Conservation (phyloP, 2,329 filamentous ascomycete genomes). For the Coleophoma cylindrospora region DNA sequence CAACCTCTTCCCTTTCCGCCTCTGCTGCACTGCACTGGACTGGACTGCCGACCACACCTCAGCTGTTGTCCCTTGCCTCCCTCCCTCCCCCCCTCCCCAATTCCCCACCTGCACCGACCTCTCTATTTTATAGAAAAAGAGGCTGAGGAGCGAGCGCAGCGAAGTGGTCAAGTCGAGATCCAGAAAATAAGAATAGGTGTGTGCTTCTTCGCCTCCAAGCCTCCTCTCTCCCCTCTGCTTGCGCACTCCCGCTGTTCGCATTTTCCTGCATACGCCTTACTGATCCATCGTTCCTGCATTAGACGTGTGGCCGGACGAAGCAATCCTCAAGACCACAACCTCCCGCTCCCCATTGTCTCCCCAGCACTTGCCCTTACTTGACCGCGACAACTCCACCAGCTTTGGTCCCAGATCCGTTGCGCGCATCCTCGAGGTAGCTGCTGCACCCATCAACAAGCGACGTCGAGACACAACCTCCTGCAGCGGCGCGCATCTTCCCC, state of each 20-base stretch:
- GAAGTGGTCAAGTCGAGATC: neutral
- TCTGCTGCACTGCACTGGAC: conserved; percentile 1
- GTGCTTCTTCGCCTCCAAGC: neutral
- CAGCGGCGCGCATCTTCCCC: conserved; percentile 22
- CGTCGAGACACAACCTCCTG: conserved; percentile 29
- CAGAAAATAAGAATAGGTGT: conserved; percentile 1
- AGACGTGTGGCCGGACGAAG: conserved; percentile 23
- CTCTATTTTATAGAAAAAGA: conserved; percentile 4
- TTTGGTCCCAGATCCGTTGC: conserved; percentile 17
- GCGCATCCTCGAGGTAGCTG: conserved; percentile 18
- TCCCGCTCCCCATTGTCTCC: conserved; percentile 4
- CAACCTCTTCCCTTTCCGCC: conserved; percentile 15
- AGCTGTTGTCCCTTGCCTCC: conserved; percentile 12
- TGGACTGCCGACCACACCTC: too few relatives aligned
- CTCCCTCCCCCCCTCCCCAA: conserved; percentile 9
- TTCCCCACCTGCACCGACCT: conserved; percentile 6
- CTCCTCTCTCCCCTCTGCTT: conserved; percentile 1
- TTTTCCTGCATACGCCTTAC: conserved; percentile 1
- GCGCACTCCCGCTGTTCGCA: neutral
- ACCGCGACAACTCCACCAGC: conserved; percentile 14
- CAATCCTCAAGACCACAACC: conserved; percentile 10
- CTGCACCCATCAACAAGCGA: conserved; percentile 26
- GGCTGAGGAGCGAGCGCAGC: neutral
- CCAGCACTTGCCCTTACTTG: conserved; percentile 2
- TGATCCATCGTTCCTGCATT: conserved; percentile 27